Evolutionary conservation across 768 basidiomycete genomes (phyloP), one percentile per base, ranked within the genome.

Genomic region (Tricholoma terreum): DNA sequence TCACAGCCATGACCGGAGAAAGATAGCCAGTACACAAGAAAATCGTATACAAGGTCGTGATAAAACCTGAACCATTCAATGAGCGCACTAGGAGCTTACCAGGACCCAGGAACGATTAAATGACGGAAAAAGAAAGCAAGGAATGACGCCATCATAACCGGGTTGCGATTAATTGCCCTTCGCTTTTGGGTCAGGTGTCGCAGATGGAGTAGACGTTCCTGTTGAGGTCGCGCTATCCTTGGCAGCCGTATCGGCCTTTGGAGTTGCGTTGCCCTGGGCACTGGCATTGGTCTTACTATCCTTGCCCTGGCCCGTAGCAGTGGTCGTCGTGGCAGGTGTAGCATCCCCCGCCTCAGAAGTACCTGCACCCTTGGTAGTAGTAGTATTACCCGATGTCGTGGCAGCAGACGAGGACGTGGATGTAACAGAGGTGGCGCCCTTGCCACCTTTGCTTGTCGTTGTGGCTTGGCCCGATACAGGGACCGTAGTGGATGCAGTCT

Each of bases 401-500:
- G 56, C 35, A 46, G 62, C 31, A 40, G 52, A 12, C 2, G 50
- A 36, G 19, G 54, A 27, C 6, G 42, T 46, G 7, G 9, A 14
- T 24, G 55, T 42, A 14, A 12, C 27, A 21, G 53, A 54, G 14
- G 53, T 24, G 17, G 14, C 31, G 27, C 33, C 55, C 42, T 58
- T 60, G 50, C 57, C 59, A 54, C 45, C 22, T 59, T 58, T 55
- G 11, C 45, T 46, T 9, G 61, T 55, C 30, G 62, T 56, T 52
- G 57, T 60, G 51, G 55, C 62, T 50, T 54, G 45, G 35, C 33
- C 60, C 1, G 60, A 50, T 15, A 33, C 64, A 31, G 67, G 57
- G 2, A 51, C 3, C 15, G 46, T 17, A 31, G 46, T 14, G 9
- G 27, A n/a, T 7, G 46, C 24, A 14, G 46, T 14, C 40, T 42